These are phyloP conservation scores for Hyaloscypha bicolor DNA, from an alignment of 495 filamentous ascomycete species.

Conservation along the genomic window DNA sequence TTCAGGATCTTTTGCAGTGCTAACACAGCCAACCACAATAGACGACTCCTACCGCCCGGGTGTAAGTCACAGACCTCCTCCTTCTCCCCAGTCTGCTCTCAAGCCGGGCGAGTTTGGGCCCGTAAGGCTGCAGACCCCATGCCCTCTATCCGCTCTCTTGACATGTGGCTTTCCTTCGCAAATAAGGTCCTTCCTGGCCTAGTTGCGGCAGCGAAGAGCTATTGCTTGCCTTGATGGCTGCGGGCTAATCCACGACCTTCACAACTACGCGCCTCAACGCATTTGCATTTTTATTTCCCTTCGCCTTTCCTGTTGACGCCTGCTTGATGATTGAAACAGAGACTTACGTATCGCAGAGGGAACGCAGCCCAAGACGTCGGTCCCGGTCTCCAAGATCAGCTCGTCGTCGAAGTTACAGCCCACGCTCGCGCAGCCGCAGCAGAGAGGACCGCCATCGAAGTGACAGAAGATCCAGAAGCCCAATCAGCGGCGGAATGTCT, in stretches of 20 bases:
- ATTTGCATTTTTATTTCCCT: not conserved
- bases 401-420: slow-evolving; percentile 81
- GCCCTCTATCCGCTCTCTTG: not conserved
- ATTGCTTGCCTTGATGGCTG: slow-evolving; percentile 16
- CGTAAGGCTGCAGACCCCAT: slow-evolving; percentile 19
- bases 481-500: slow-evolving; percentile 49
- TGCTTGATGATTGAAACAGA: slow-evolving; percentile 36
- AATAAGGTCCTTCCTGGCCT: slow-evolving; percentile 14
- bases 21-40: slow-evolving; percentile 10
- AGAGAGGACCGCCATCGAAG: slow-evolving; percentile 83
- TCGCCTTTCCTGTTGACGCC: not conserved
- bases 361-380: slow-evolving; percentile 57
- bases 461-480: slow-evolving; percentile 80
- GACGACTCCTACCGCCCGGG: slow-evolving; percentile 27
- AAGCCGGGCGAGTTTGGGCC: slow-evolving; percentile 10
- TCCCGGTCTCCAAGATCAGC: slow-evolving; percentile 49
- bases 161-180: slow-evolving; percentile 15
- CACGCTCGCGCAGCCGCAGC: slow-evolving; percentile 87
- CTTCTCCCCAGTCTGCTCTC: not conserved
- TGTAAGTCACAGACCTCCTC: slow-evolving; percentile 18
- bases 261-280: not conserved
- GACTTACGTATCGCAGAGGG: slow-evolving; percentile 69
- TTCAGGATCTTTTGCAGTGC: slow-evolving; percentile 7
- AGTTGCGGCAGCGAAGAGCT: slow-evolving; percentile 15
- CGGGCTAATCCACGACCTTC: slow-evolving; percentile 5